Evolutionary conservation across 345 rosid genomes (phyloP).

Genomic region (Pugionium cornutum): DNA sequence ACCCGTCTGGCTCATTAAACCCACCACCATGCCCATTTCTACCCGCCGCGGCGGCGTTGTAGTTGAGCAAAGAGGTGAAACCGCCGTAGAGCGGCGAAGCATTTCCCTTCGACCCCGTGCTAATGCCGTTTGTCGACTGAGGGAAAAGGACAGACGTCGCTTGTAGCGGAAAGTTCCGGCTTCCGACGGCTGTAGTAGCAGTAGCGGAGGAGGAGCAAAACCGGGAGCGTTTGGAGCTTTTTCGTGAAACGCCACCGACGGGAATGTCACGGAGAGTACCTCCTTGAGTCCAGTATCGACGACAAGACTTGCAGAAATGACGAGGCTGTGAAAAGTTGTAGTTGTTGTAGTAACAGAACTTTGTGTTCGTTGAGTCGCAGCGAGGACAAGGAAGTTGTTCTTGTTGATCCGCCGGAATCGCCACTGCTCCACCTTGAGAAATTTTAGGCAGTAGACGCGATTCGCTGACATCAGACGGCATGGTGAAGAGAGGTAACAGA

Average conservation of each 20-base stretch:
- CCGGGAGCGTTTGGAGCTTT: conserved; percentile 81
- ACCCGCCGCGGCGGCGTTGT: conserved; percentile 21
- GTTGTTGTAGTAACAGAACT: conserved; percentile 41
- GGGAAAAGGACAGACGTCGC: conserved; percentile 63
- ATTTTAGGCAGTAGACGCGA: conserved; percentile 36
- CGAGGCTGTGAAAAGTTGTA: too few species aligned
- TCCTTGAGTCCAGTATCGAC: conserved; percentile 97
- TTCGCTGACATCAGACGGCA: conserved; percentile 58
- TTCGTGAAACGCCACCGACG: conserved; percentile 87
- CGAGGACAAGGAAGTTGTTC: conserved; percentile 96
- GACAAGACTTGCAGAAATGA: conserved; percentile 48
- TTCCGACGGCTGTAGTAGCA: conserved; percentile 18
- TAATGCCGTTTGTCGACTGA: conserved; percentile 34
- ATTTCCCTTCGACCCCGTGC: conserved; percentile 21
- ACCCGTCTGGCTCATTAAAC: conserved; percentile 29
- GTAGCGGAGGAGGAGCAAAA: conserved; percentile 29
- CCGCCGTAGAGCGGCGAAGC: conserved; percentile 44
- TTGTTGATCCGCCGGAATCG: conserved; percentile 56
- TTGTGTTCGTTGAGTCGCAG: conserved; percentile 84
- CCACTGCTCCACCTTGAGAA: conserved; percentile 39
- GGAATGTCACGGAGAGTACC: conserved; percentile 97
- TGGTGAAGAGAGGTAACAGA: conserved; percentile 30
- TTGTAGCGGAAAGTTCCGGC: conserved; percentile 42
- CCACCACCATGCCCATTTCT: conserved; percentile 35
- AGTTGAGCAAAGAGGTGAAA: conserved; percentile 66